Percentiles rank a stretch among this genome's conserved stretches.
phyloP scores from a whole-genome alignment of 306 rosid species.

The Cicer judaicum region DNA sequence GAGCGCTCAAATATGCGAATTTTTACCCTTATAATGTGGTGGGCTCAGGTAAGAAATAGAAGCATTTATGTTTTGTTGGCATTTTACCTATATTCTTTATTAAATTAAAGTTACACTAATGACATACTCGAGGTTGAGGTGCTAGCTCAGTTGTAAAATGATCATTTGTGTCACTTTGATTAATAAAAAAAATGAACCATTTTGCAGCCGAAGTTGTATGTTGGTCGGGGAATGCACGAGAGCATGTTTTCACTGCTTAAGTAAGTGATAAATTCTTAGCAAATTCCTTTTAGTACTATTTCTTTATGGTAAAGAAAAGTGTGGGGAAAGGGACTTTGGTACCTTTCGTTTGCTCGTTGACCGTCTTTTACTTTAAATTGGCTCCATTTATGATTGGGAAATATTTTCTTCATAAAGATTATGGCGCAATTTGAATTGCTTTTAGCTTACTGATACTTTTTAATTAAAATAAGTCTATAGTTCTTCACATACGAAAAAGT shows the following conservation, averaged over 20 bases:
- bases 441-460: background rate
- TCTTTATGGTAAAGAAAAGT: background rate
- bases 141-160: too few relatives aligned
- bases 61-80: constrained; percentile 35
- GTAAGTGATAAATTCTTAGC: constrained; percentile 57
- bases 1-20: constrained; percentile 80
- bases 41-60: constrained; percentile 86
- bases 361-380: background rate
- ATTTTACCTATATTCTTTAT: constrained; percentile 15
- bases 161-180: too few relatives aligned
- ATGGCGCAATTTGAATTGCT: background rate
- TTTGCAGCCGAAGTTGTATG: constrained; percentile 87
- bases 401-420: constrained; percentile 3
- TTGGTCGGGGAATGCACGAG: constrained; percentile 97
- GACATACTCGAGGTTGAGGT: too few relatives aligned
- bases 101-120: too few relatives aligned
- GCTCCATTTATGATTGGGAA: background rate
- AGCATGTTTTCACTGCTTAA: constrained; percentile 74
- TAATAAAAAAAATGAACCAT: too few relatives aligned
- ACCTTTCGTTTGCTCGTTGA: background rate
- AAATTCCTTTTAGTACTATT: constrained; percentile 28
- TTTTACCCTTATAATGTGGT: constrained; percentile 85
- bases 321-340: constrained; percentile 8
- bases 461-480: background rate
- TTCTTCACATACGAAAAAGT: too few relatives aligned